phyloP scores from a whole-genome alignment of 176 grass and related monocot species.

The Echinochloa phyllopogon region DNA sequence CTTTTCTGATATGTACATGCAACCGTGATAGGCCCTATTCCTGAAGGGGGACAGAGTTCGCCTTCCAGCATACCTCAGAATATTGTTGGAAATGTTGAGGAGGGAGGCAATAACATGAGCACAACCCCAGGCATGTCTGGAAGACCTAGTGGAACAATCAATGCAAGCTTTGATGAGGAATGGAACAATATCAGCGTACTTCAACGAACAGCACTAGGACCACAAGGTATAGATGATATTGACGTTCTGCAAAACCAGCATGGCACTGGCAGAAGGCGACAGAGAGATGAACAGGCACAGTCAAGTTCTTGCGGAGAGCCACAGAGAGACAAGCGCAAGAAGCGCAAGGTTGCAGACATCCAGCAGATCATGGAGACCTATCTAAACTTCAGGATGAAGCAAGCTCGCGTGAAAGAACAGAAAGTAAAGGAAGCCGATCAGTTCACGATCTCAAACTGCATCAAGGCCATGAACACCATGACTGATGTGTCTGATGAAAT shows the following conservation, averaged over 20 bases:
- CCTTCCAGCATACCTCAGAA: conserved; percentile 15
- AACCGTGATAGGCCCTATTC: conserved; percentile 44
- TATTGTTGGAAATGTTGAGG: conserved; percentile 33
- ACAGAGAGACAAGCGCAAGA: conserved; percentile 45
- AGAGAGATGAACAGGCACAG: conserved; percentile 43
- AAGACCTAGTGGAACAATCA: conserved; percentile 39
- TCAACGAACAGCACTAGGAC: conserved; percentile 16
- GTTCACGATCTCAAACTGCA: conserved; percentile 52
- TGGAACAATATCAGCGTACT: conserved; percentile 40
- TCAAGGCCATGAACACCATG: conserved; percentile 48
- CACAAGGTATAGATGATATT: conserved; percentile 35
- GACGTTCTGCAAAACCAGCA: conserved; percentile 46
- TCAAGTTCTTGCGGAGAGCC: conserved; percentile 55
- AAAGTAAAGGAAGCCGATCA: conserved; percentile 28
- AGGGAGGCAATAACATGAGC: conserved; percentile 36
- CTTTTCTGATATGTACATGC: conserved; percentile 27
- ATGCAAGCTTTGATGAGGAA: conserved; percentile 19
- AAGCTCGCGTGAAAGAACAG: conserved; percentile 49
- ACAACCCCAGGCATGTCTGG: conserved; percentile 30
- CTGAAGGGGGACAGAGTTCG: conserved; percentile 38
- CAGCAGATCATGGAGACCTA: conserved; percentile 54
- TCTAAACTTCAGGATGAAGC: conserved; percentile 55
- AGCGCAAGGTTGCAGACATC: conserved; percentile 49
- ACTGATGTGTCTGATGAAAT: conserved; percentile 48
- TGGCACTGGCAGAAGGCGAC: conserved; percentile 9